Evolutionary conservation across 139 green algal species (phyloP).

Genomic region (Haematococcus lacustris): DNA sequence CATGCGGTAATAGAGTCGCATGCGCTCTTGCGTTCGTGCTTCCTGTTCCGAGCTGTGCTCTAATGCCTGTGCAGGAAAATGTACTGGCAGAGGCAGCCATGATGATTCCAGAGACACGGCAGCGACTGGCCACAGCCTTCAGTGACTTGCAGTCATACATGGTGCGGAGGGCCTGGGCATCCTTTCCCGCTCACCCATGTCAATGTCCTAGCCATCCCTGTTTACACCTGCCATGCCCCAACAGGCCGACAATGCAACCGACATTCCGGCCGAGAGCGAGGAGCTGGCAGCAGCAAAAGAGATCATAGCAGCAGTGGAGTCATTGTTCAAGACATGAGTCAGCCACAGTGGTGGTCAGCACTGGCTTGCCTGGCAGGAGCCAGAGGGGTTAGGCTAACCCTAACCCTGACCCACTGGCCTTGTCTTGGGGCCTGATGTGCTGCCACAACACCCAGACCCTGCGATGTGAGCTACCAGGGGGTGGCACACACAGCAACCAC

Average conservation of each 20-base stretch:
- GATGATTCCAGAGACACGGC: slow-evolving; percentile 81
- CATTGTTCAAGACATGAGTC: slow-evolving; percentile 13
- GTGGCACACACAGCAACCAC: no score
- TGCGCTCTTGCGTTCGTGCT: background rate
- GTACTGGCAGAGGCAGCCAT: slow-evolving; percentile 73
- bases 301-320: slow-evolving; percentile 24
- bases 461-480: no score
- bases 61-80: slow-evolving; percentile 61
- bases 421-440: no score
- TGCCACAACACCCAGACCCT: no score
- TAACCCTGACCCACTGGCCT: no score
- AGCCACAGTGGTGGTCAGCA: background rate
- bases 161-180: slow-evolving; percentile 52
- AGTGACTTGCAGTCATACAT: slow-evolving; percentile 58
- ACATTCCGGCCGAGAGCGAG: slow-evolving; percentile 32
- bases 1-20: slow-evolving; percentile 62
- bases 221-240: no score
- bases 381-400: no score
- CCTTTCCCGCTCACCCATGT: no score
- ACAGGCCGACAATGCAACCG: slow-evolving; percentile 34
- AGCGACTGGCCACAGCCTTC: slow-evolving; percentile 65
- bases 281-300: slow-evolving; percentile 36
- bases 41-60: background rate
- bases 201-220: no score
- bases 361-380: no score